These are phyloP conservation scores for Populus euphratica DNA, from an alignment of 345 rosid genomes.

Conservation along the genomic window DNA sequence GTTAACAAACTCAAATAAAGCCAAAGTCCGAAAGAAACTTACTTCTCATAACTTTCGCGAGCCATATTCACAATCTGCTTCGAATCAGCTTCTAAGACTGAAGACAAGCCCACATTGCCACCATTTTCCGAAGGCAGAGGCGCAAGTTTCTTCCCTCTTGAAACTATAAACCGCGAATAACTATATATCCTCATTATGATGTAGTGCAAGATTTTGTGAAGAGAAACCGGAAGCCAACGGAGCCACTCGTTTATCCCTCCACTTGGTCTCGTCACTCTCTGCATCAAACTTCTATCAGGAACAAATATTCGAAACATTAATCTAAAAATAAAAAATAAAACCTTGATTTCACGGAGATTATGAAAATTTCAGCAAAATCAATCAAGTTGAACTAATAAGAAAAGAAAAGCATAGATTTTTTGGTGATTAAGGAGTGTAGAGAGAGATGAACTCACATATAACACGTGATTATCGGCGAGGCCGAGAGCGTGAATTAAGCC, in stretches of 20 bases:
- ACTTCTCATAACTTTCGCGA: conserved; percentile 75
- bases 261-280: conserved; percentile 93
- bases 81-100: conserved; percentile 76
- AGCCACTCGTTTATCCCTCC: conserved; percentile 92
- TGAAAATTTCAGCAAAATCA: no score
- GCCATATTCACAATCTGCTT: conserved; percentile 77
- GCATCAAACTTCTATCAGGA: conserved; percentile 2
- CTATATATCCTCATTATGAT: conserved; percentile 48
- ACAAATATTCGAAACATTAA: not conserved
- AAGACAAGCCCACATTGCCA: conserved; percentile 58
- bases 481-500: conserved; percentile 91
- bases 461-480: conserved; percentile 52
- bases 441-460: conserved; percentile 55
- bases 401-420: not conserved
- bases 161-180: conserved; percentile 43
- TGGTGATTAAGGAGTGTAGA: not conserved
- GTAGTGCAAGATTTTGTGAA: conserved; percentile 66
- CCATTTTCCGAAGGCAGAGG: conserved; percentile 49
- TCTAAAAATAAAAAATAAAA: not conserved
- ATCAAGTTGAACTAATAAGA: not conserved
- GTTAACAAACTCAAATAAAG: not conserved
- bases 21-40: conserved; percentile 1
- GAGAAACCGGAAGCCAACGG: conserved; percentile 84
- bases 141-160: conserved; percentile 34
- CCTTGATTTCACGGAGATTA: not conserved